Evolutionary conservation across 768 basidiomycete species (phyloP).

Genomic region (Trametes coccinea): DNA sequence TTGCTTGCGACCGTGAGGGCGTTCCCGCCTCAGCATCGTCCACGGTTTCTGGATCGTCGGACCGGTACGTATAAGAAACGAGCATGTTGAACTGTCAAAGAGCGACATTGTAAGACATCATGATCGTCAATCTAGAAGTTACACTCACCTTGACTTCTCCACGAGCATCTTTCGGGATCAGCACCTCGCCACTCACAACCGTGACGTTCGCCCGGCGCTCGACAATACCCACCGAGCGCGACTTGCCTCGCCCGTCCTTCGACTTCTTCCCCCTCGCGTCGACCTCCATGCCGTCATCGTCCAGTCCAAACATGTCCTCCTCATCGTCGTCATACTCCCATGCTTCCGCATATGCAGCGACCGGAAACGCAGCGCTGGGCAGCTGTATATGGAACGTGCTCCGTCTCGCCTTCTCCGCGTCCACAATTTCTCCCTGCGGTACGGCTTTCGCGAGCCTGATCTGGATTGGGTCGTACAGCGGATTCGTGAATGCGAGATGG

Average conservation of each 20-base stretch:
- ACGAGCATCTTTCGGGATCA: conserved; percentile 75
- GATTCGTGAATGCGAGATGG: conserved; percentile 91
- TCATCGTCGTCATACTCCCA: conserved; percentile 99
- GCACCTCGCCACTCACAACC: conserved; percentile 84
- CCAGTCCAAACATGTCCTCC: conserved; percentile 66
- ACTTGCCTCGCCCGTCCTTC: conserved; percentile 47
- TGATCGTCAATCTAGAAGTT: not conserved
- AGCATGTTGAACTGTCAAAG: conserved; percentile 83
- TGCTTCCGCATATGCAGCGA: conserved; percentile 91
- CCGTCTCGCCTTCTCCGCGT: conserved; percentile 56
- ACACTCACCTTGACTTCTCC: conserved; percentile 75
- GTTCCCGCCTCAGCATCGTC: conserved; percentile 47
- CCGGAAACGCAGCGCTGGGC: conserved; percentile 74
- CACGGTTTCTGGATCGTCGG: conserved; percentile 78
- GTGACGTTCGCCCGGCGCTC: conserved; percentile 91
- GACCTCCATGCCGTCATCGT: conserved; percentile 40
- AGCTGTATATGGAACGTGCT: conserved; percentile 81
- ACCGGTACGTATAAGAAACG: conserved; percentile 90
- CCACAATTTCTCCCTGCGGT: conserved; percentile 40
- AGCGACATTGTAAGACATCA: not conserved
- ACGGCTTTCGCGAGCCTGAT: conserved; percentile 83
- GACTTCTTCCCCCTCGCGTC: conserved; percentile 38
- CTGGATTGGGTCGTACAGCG: conserved; percentile 93
- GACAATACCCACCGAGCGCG: conserved; percentile 73
- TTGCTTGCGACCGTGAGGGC: conserved; percentile 34